These are phyloP conservation scores for Syzygium jambos DNA, from an alignment of 345 rosid genomes.

Conservation along the genomic window DNA sequence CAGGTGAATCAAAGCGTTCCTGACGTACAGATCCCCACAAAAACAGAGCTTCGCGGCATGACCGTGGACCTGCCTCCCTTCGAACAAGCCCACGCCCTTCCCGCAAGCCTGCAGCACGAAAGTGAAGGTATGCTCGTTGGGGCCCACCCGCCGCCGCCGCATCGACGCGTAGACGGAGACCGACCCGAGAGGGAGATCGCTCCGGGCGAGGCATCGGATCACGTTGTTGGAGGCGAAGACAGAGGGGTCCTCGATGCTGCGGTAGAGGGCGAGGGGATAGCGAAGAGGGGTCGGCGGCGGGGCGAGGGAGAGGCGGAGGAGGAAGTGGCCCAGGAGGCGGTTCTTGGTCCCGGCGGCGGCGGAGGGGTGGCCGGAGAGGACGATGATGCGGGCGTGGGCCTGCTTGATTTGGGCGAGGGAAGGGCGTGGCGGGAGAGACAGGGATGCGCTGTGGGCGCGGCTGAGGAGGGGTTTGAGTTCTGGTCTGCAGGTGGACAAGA, in stretches of 20 bases:
- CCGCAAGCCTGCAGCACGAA: conserved; percentile 15
- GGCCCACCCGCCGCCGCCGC: background rate
- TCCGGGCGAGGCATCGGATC: conserved; percentile 13
- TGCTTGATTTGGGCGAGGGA: conserved; percentile 8
- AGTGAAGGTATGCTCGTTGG: conserved; percentile 14
- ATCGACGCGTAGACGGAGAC: conserved; percentile 6
- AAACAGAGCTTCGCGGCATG: conserved; percentile 13
- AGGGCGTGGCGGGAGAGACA: background rate
- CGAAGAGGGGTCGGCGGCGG: conserved; percentile 1
- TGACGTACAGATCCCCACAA: conserved; percentile 11
- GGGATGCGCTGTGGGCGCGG: background rate
- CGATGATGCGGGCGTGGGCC: conserved; percentile 9
- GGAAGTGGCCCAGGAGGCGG: conserved; percentile 10
- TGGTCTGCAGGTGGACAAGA: background rate
- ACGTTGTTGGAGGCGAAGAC: conserved; percentile 19
- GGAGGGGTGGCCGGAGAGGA: conserved; percentile 6
- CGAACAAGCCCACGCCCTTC: conserved; percentile 6
- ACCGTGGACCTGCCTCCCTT: conserved; percentile 18
- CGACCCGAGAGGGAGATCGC: conserved; percentile 4
- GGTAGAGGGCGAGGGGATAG: conserved; percentile 5
- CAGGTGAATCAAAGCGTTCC: conserved; percentile 19
- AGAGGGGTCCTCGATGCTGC: background rate
- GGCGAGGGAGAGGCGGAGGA: conserved; percentile 8
- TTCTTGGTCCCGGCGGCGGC: background rate
- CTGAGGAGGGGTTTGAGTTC: background rate